These are phyloP conservation scores for Polygonum aviculare DNA, from an alignment of 148 eudicot genomes.

Conservation along the genomic window DNA sequence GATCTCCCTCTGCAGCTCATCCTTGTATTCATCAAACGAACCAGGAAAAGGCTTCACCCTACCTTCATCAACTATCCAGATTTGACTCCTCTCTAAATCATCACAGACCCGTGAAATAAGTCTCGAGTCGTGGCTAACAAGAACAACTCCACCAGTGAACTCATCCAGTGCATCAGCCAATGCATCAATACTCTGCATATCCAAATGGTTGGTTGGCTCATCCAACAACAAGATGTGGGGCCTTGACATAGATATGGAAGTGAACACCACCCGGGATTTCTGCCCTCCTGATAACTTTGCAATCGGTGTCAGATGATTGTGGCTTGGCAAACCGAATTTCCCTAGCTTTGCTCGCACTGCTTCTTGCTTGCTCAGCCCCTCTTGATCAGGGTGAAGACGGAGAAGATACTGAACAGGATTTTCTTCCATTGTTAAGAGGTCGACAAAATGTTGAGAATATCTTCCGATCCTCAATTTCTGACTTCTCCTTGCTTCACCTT, in stretches of 20 bases:
- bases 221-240: conserved; percentile 58
- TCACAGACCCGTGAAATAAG: conserved; percentile 61
- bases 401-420: conserved; percentile 61
- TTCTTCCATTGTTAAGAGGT: conserved; percentile 59
- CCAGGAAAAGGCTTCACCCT: conserved; percentile 36
- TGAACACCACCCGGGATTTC: conserved; percentile 56
- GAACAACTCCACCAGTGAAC: conserved; percentile 56
- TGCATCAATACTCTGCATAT: conserved; percentile 76
- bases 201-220: conserved; percentile 65
- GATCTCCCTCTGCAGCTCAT: conserved; percentile 49
- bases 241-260: conserved; percentile 74
- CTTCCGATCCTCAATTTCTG: conserved; percentile 65
- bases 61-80: conserved; percentile 63
- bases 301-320: conserved; percentile 60
- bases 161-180: conserved; percentile 66
- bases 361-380: conserved; percentile 68
- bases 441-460: conserved; percentile 65
- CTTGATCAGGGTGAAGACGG: conserved; percentile 66
- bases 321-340: conserved; percentile 65
- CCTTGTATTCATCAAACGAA: conserved; percentile 57
- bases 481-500: conserved; percentile 60
- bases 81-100: conserved; percentile 51
- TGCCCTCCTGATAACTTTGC: conserved; percentile 68
- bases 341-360: conserved; percentile 76
- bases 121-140: conserved; percentile 64